Percentiles rank a stretch among this genome's conserved stretches.
Conservation (phyloP, 2,329 filamentous ascomycete genomes). For the Aquanectria penicillioides region DNA sequence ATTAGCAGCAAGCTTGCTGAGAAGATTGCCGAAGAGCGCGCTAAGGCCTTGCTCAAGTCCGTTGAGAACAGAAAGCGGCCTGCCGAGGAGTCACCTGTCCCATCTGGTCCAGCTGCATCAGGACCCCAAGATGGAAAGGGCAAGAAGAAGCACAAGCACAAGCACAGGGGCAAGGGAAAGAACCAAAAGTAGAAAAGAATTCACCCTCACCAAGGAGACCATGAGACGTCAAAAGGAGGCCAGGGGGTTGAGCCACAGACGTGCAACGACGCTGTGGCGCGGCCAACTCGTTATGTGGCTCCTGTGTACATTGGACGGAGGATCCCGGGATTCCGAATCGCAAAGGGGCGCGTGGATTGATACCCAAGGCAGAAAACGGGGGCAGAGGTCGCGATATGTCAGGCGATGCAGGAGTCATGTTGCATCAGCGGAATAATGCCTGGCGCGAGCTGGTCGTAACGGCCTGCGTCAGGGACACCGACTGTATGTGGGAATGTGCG, state of each 20-base stretch:
- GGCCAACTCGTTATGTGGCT: not conserved
- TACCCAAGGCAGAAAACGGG: not conserved
- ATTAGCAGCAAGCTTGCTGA: conserved; percentile 63
- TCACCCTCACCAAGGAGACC: too few relatives aligned
- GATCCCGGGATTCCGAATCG: not conserved
- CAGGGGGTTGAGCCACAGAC: not conserved
- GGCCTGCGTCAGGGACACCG: not conserved
- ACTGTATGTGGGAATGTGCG: conserved; percentile 1
- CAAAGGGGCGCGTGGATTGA: not conserved
- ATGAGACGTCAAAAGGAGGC: not conserved
- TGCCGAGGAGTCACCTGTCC: conserved; percentile 45
- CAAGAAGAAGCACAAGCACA: conserved; percentile 49
- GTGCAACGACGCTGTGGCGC: not conserved
- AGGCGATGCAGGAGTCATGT: not conserved
- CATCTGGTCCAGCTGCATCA: conserved; percentile 31
- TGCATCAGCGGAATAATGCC: conserved; percentile 4
- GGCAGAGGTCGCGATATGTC: not conserved
- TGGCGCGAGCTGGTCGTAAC: not conserved
- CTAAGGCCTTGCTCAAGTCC: conserved; percentile 60
- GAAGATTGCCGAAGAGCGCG: conserved; percentile 66
- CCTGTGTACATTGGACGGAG: not conserved
- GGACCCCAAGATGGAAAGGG: conserved; percentile 35
- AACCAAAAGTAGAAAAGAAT: conserved; percentile 25
- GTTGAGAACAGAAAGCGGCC: conserved; percentile 57
- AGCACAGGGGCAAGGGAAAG: conserved; percentile 46